Conservation (phyloP, 192 early-diverging fungal genomes). For the Backusella australiensis region DNA sequence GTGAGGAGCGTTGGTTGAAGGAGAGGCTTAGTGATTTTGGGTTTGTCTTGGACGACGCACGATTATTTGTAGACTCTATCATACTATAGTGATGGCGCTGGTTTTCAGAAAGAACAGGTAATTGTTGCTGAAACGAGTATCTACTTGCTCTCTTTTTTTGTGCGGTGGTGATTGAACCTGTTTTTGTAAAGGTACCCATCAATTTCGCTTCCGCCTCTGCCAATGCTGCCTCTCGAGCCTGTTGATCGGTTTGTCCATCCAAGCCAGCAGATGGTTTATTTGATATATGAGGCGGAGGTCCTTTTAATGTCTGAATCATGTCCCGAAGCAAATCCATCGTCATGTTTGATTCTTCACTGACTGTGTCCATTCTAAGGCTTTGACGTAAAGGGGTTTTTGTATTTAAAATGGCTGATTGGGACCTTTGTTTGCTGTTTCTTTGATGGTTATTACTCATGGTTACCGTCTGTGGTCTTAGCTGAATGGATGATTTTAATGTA, state of each 20-base stretch:
- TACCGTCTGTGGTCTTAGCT: neutral
- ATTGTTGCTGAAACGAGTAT: constrained; percentile 8
- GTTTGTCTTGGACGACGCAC: neutral
- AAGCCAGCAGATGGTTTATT: constrained; percentile 2
- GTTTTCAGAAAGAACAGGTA: constrained; percentile 10
- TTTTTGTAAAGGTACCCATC: constrained; percentile 34
- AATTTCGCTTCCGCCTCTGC: constrained; percentile 43
- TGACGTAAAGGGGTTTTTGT: constrained; percentile 11
- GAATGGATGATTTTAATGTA: neutral
- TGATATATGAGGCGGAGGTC: constrained; percentile 33
- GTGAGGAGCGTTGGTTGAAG: constrained; percentile 30
- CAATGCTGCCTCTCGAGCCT: constrained; percentile 33
- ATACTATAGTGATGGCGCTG: neutral
- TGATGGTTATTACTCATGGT: neutral
- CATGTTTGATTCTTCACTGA: constrained; percentile 36
- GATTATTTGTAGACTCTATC: neutral
- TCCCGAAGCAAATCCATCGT: constrained; percentile 50
- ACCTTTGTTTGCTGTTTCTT: constrained; percentile 13
- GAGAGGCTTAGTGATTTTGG: neutral
- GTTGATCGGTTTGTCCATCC: neutral
- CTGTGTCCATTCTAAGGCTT: constrained; percentile 15
- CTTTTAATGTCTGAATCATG: constrained; percentile 52
- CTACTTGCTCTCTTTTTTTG: constrained; percentile 4
- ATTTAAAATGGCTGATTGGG: constrained; percentile 26
- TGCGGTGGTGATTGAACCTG: neutral